Evolutionary conservation across 2,329 filamentous ascomycete genomes (phyloP), one percentile per base, ranked within the genome.

Genomic region (Trichoderma sp.): DNA sequence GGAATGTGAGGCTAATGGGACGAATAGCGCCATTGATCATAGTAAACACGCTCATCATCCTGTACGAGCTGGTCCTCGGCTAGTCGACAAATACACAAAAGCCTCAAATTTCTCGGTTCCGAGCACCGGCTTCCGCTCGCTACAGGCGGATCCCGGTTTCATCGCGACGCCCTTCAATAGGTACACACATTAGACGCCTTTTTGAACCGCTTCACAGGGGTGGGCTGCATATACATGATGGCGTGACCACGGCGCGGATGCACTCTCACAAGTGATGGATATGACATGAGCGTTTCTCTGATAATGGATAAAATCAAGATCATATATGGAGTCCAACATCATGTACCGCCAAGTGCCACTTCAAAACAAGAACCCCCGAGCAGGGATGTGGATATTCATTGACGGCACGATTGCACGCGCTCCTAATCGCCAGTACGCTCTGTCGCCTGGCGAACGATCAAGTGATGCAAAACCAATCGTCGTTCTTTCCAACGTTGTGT

Each of bases 31-130:
- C 92, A 15, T 79, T 96, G 68, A 96, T 96, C 77, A 85, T 87
- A 68, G 87, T 94, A 73, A 96, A 96, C 77, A 88, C 88, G 6
- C 76, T 93, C 69, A 89, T 96, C 69, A 95, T 96, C 74, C 76
- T 92, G 66, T 96, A 93, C 78, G 90, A 93, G 78, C 80, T 95
- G 47, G 82, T 93, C 54, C 81, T 66, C 30, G 64, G 64, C 30
- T 66, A 63, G 55, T 34, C n/a, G 24, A 28, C 2, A 50, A 30
- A 24, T 19, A n/a, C 6, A n/a, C n/a, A 34, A 50, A 15, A 17
- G 14, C 2, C n/a, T 14, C 17, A 48, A 44, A 55, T 39, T 26
- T 47, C 24, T 47, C 59, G 28, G 39, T 63, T 47, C 39, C n/a
- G 26, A 63, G 59, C 39, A 47, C 28, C 50, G 41, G 39, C 39